Conservation (phyloP, 2,329 filamentous ascomycete genomes). For the Biscogniauxia mediterranea region DNA sequence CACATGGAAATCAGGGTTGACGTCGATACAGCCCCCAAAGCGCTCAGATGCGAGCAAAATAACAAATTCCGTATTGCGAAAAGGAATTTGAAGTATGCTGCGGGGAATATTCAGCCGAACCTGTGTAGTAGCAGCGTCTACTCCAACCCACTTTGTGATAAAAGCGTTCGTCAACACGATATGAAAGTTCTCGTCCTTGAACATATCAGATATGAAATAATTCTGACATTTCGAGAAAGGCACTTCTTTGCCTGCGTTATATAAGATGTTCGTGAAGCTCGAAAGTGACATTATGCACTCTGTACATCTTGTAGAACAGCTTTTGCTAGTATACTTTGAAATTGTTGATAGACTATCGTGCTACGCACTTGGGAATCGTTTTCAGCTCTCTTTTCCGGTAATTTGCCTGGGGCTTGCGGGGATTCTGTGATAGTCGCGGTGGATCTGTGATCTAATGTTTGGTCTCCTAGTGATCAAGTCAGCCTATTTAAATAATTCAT, state of each 20-base stretch:
- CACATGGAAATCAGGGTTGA: neutral
- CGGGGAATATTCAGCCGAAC: neutral
- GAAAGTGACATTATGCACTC: neutral
- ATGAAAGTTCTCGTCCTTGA: neutral
- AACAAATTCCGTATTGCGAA: neutral
- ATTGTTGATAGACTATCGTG: neutral
- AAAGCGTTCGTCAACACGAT: neutral
- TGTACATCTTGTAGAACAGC: neutral
- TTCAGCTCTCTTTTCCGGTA: neutral
- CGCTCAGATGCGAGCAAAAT: neutral
- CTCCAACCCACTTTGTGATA: neutral
- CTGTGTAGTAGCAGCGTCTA: neutral
- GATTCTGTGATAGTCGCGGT: neutral
- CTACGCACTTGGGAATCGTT: neutral
- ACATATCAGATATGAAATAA: neutral
- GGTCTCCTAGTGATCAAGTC: too few relatives aligned
- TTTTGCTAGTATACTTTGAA: neutral
- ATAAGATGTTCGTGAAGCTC: neutral
- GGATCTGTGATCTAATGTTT: too few relatives aligned
- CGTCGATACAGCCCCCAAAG: neutral
- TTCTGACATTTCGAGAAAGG: neutral
- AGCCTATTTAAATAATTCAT: too few relatives aligned
- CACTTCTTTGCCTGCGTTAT: neutral
- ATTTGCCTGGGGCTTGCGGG: neutral
- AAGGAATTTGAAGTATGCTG: neutral